Evolutionary conservation across 2,329 filamentous ascomycete species (phyloP).

Genomic region (Neofusicoccum umdonicola): DNA sequence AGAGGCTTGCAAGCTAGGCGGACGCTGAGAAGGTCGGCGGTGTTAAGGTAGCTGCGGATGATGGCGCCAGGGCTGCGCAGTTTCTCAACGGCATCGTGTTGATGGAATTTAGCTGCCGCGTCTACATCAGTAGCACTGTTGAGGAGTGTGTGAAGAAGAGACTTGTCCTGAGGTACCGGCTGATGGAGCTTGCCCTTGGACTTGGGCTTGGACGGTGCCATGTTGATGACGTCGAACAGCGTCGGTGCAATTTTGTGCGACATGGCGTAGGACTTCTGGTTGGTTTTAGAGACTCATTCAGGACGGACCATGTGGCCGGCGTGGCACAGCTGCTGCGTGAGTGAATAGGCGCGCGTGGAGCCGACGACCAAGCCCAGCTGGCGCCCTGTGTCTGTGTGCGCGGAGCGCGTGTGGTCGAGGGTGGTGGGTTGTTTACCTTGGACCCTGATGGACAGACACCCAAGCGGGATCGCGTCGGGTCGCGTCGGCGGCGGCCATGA

Average conservation of each 20-base stretch:
- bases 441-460: neutral
- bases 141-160: neutral
- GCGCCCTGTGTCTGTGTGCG: neutral
- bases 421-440: neutral
- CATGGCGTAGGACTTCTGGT: neutral
- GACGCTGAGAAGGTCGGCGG: neutral
- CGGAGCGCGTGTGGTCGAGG: neutral
- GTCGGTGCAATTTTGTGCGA: neutral
- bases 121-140: neutral
- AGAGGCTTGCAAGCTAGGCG: neutral
- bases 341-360: neutral
- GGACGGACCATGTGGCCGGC: neutral
- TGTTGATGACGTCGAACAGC: neutral
- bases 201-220: neutral
- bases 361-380: neutral
- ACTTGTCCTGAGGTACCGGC: neutral
- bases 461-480: neutral
- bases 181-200: neutral
- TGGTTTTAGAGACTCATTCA: neutral
- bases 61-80: neutral
- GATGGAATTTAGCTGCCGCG: neutral
- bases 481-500: neutral
- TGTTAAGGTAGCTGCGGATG: neutral
- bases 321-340: neutral
- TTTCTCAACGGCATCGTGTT: neutral